Percentiles rank a stretch among this genome's conserved stretches.
These are phyloP conservation scores for Penicillium canariense DNA, from an alignment of 495 filamentous ascomycete species.

Conservation along the genomic window DNA sequence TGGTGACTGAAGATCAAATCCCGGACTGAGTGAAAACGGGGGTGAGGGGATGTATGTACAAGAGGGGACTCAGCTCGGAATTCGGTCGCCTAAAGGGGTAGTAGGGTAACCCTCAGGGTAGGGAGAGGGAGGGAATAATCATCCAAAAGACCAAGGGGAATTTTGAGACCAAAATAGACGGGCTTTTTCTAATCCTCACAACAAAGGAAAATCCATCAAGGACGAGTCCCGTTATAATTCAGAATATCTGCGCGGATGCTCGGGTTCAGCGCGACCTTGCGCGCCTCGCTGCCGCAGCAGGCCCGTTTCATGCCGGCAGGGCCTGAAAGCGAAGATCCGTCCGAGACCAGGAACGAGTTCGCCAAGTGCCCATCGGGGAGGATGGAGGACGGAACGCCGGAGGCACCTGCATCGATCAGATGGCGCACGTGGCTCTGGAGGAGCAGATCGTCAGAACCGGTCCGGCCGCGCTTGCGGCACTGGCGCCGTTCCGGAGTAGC, in stretches of 20 bases:
- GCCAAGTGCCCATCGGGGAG: slow-evolving; percentile 42
- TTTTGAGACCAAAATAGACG: slow-evolving; percentile 21
- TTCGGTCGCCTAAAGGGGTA: slow-evolving; percentile 4
- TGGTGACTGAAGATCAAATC: slow-evolving; percentile 12
- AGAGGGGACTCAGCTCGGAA: slow-evolving; percentile 1
- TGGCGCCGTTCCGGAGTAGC: slow-evolving; percentile 33
- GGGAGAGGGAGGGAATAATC: not conserved
- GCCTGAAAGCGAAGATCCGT: slow-evolving; percentile 30
- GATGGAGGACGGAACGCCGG: slow-evolving; percentile 29
- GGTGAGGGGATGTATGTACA: slow-evolving; percentile 17
- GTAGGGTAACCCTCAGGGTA: not conserved
- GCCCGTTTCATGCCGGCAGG: slow-evolving; percentile 47
- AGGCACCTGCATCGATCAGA: slow-evolving; percentile 35
- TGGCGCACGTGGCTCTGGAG: slow-evolving; percentile 76
- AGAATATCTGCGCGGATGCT: slow-evolving; percentile 37
- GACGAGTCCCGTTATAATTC: slow-evolving; percentile 22
- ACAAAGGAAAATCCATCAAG: slow-evolving; percentile 18
- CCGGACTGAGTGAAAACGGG: slow-evolving; percentile 5
- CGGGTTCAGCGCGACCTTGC: slow-evolving; percentile 40
- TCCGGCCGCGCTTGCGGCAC: slow-evolving; percentile 66
- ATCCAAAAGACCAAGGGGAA: slow-evolving; percentile 8
- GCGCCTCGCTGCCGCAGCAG: slow-evolving; percentile 46
- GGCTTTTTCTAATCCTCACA: slow-evolving; percentile 28
- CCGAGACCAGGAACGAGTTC: slow-evolving; percentile 34
- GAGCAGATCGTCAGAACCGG: slow-evolving; percentile 61